Evolutionary conservation across 805 yeast genomes (phyloP).

Genomic region (Maudiozyma bulderi): DNA sequence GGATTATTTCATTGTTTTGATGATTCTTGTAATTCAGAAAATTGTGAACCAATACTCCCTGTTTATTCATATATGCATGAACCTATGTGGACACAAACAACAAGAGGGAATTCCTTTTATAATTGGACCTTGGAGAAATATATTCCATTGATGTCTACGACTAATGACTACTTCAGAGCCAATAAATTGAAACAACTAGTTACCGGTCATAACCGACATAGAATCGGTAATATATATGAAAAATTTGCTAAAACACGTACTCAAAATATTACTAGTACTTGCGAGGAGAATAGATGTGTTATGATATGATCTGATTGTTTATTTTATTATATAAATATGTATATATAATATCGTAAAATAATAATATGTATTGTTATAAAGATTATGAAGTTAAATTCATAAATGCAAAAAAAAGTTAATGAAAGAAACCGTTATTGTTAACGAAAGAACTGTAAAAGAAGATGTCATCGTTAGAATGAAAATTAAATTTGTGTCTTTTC

Average conservation of each 20-base stretch:
- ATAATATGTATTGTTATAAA: not conserved
- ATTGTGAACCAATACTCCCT: constrained; percentile 43
- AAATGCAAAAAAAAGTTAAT: not conserved
- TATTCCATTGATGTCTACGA: constrained; percentile 51
- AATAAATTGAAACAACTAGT: not conserved
- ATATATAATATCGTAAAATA: not conserved
- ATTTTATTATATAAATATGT: no score
- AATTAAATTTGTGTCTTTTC: not conserved
- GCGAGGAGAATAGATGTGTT: no score
- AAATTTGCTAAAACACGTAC: not conserved
- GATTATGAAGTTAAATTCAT: not conserved
- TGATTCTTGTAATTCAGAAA: constrained; percentile 27
- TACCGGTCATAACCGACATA: not conserved
- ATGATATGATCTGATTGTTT: no score
- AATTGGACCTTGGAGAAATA: constrained; percentile 31
- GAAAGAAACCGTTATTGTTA: not conserved
- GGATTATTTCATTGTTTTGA: constrained; percentile 46
- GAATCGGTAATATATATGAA: not conserved
- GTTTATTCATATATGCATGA: constrained; percentile 48
- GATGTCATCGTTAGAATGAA: not conserved
- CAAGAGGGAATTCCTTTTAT: constrained; percentile 14
- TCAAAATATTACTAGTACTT: no score
- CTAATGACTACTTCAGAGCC: constrained; percentile 20
- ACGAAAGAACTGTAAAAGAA: not conserved
- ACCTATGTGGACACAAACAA: constrained; percentile 36